phyloP scores from a whole-genome alignment of 768 basidiomycete genomes.

The Chalciporus chontae region DNA sequence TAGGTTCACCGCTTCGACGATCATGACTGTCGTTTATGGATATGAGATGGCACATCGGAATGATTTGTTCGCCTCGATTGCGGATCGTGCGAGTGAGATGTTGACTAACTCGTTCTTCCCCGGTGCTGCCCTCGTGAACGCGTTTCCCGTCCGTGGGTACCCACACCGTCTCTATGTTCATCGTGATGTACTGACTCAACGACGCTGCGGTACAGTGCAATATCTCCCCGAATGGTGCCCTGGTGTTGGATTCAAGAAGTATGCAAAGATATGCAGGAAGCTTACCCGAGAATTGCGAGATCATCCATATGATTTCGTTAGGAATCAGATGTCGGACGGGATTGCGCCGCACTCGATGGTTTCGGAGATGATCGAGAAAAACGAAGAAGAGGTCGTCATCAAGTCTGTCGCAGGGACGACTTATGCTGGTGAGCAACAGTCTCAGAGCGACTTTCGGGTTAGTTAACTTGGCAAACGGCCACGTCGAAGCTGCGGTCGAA shows the following conservation, averaged over 20 bases:
- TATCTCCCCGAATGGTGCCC: constrained; percentile 31
- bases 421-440: constrained; percentile 24
- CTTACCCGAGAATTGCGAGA: constrained; percentile 21
- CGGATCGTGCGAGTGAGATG: constrained; percentile 29
- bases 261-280: constrained; percentile 16
- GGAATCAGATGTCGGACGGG: constrained; percentile 15
- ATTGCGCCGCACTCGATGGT: constrained; percentile 21
- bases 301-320: constrained; percentile 16
- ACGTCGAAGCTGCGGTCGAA: constrained; percentile 19
- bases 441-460: neutral
- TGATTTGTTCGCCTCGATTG: constrained; percentile 30
- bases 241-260: constrained; percentile 26
- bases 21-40: constrained; percentile 33
- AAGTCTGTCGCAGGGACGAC: constrained; percentile 29
- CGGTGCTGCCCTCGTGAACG: constrained; percentile 29
- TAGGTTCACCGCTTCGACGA: constrained; percentile 29
- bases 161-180: neutral
- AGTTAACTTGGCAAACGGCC: no score
- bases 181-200: no score
- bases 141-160: constrained; percentile 27
- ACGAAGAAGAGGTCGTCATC: constrained; percentile 26
- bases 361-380: constrained; percentile 21
- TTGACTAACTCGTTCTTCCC: constrained; percentile 27
- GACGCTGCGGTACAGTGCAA: constrained; percentile 9
- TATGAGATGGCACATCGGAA: constrained; percentile 31